Percentiles rank a stretch among this genome's conserved stretches.
These are phyloP conservation scores for Coelastrella sp. DNA, from an alignment of 139 green algal species.

Conservation along the genomic window DNA sequence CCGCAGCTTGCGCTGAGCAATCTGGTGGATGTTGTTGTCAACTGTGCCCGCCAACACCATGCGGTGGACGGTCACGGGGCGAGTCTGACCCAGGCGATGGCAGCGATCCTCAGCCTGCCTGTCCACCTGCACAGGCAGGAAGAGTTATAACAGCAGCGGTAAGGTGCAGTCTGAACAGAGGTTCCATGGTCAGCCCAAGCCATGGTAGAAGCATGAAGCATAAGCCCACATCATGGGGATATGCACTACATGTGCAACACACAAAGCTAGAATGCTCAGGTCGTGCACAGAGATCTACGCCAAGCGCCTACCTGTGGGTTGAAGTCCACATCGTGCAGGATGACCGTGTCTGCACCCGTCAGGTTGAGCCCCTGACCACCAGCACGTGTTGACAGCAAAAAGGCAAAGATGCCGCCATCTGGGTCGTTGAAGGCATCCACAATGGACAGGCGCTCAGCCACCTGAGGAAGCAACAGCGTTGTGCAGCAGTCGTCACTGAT, in stretches of 20 bases:
- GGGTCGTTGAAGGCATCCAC: conserved; percentile 87
- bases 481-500: too few species aligned
- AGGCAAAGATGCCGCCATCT: conserved; percentile 81
- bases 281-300: neutral
- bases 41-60: conserved; percentile 87
- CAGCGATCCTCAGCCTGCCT: conserved; percentile 84
- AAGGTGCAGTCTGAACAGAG: neutral
- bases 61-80: conserved; percentile 90
- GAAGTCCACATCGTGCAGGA: conserved; percentile 96
- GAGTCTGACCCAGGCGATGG: conserved; percentile 89
- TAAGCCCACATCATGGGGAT: neutral
- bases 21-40: conserved; percentile 86
- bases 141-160: neutral
- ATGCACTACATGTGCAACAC: neutral
- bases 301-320: conserved; percentile 77
- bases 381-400: conserved; percentile 94
- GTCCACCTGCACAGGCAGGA: conserved; percentile 64
- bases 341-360: conserved; percentile 94
- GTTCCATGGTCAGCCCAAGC: neutral
- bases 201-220: neutral
- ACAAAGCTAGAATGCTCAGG: too few species aligned
- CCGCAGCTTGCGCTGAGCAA: conserved; percentile 90
- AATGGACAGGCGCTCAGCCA: conserved; percentile 84
- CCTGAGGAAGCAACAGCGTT: conserved; percentile 40
- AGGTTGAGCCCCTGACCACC: conserved; percentile 96